Base-by-base conservation (phyloP, 768 basidiomycete species). In the Lactarius indigo region DNA sequence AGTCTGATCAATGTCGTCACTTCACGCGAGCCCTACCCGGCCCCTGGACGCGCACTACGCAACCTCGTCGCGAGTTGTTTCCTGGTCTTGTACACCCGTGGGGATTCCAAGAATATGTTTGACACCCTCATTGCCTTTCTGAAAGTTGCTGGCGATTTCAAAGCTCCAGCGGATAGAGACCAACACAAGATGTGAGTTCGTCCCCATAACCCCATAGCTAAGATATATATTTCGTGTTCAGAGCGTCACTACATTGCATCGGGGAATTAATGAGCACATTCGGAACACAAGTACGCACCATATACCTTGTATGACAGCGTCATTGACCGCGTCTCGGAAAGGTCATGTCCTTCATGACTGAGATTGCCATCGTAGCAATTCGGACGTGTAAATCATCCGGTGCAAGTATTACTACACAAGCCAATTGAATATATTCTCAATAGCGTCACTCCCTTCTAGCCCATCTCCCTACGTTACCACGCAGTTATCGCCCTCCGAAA, bases 341-440 rank as follows among this genome's bases (percentile, higher is more conserved):
- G 93, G 87, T 95, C 74, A 96, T 98, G 95, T 97, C 95, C 0
- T 90, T 95, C 71, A 90, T 96, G 87, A 84, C 88, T 33, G 96
- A 98, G 74, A 90, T 96, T 39, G 79, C 85, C 23, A 78, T 81
- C 1, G 79, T 86, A 0, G 81, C 88, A 0, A 75, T 92, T 52
- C 93, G 87, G 74, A 84, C 88, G 0, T 82, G 84, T 70, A 90
- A 85, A 68, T 85, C 88, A 10, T 94, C 92, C 37, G 83, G 79
- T 71, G 94, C 92, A 68, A 68, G 92, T 78, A 35, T 13, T 20
- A 37, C 63, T 8, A 17, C 57, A 8, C 57, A 58, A 37, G 17
- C n/a, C 31, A 5, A 23, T 18, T 55, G 57, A 26, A 28, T 39
- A 61, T 35, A 47, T 41, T 47, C 20, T 57, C 23, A 41, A 30